Percentiles rank a stretch among this genome's conserved stretches.
phyloP scores from a whole-genome alignment of 1,284 basidiomycete genomes.

The Ustilago nuda region DNA sequence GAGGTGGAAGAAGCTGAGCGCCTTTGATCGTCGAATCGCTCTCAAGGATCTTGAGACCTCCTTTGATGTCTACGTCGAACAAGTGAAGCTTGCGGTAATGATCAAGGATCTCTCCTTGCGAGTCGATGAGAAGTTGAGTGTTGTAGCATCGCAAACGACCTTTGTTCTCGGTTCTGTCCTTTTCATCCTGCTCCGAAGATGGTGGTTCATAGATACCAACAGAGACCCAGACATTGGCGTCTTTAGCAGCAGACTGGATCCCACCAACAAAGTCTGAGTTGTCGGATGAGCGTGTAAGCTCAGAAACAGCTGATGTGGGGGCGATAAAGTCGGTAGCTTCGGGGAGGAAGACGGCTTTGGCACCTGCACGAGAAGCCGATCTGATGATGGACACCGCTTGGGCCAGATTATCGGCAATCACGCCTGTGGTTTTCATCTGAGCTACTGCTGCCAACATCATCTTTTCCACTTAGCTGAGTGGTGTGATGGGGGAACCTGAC shows the following conservation, averaged over 20 bases:
- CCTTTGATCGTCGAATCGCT: slow-evolving; percentile 70
- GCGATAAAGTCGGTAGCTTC: slow-evolving; percentile 73
- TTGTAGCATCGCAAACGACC: slow-evolving; percentile 70
- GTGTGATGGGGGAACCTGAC: not conserved
- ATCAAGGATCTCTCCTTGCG: slow-evolving; percentile 68
- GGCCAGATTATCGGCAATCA: slow-evolving; percentile 61
- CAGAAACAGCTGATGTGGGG: slow-evolving; percentile 61
- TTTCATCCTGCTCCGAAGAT: slow-evolving; percentile 43
- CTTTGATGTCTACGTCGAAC: slow-evolving; percentile 72
- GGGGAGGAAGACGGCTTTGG: slow-evolving; percentile 71
- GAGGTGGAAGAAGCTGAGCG: slow-evolving; percentile 63
- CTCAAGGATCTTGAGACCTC: slow-evolving; percentile 64
- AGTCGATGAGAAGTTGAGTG: slow-evolving; percentile 71
- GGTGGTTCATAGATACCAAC: slow-evolving; percentile 72
- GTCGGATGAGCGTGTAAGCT: slow-evolving; percentile 60
- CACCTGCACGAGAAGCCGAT: slow-evolving; percentile 66
- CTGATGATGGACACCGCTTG: slow-evolving; percentile 65
- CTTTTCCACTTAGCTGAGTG: not conserved
- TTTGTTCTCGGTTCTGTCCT: slow-evolving; percentile 24
- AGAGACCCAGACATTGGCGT: slow-evolving; percentile 70
- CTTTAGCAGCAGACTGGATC: slow-evolving; percentile 69
- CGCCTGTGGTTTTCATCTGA: slow-evolving; percentile 58
- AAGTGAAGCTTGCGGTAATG: slow-evolving; percentile 72
- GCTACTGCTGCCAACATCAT: slow-evolving; percentile 65
- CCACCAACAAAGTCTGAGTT: slow-evolving; percentile 66